A percentile compares a stretch with the other conserved stretches of the same genome.
Evolutionary conservation across 2,329 filamentous ascomycete species (phyloP).

Genomic region (Trichoderma guizhouense): DNA sequence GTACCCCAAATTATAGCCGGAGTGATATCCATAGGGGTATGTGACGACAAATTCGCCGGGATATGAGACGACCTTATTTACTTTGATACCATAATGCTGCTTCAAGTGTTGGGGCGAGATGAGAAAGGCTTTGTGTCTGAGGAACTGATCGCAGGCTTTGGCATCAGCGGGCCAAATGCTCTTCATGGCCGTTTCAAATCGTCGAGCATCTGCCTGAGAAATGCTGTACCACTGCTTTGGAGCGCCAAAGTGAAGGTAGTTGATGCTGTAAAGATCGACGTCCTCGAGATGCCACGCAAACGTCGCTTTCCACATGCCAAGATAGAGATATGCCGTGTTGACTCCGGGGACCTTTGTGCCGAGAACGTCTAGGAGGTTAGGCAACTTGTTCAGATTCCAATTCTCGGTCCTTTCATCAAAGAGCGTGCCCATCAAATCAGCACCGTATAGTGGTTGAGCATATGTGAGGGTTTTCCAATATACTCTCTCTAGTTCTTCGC

Average conservation of each 20-base stretch:
- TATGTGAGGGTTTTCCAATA: conserved; percentile 99
- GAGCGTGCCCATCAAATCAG: conserved; percentile 91
- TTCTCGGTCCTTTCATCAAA: conserved; percentile 80
- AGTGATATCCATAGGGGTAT: conserved; percentile 97
- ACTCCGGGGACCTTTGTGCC: conserved; percentile 96
- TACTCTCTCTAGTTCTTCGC: conserved; percentile 86
- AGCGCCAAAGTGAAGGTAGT: conserved; percentile 97
- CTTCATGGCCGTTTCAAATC: conserved; percentile 94
- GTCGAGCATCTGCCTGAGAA: conserved; percentile 87
- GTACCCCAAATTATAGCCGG: conserved; percentile 95
- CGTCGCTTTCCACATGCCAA: conserved; percentile 99
- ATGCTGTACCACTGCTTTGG: conserved; percentile 99
- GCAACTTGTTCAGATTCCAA: conserved; percentile 95
- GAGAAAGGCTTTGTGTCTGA: conserved; percentile 95
- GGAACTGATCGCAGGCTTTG: conserved; percentile 92
- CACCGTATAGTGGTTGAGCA: conserved; percentile 90
- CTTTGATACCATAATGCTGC: conserved; percentile 88
- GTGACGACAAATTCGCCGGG: conserved; percentile 98
- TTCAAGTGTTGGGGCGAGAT: conserved; percentile 87
- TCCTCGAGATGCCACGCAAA: conserved; percentile 99
- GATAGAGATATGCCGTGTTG: conserved; percentile 94
- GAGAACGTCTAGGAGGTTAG: conserved; percentile 88
- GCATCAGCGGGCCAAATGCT: conserved; percentile 92
- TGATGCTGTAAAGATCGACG: conserved; percentile 98
- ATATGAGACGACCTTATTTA: conserved; percentile 92